These are phyloP conservation scores for Saitozyma sp. DNA, from an alignment of 768 basidiomycete genomes.

Conservation along the genomic window DNA sequence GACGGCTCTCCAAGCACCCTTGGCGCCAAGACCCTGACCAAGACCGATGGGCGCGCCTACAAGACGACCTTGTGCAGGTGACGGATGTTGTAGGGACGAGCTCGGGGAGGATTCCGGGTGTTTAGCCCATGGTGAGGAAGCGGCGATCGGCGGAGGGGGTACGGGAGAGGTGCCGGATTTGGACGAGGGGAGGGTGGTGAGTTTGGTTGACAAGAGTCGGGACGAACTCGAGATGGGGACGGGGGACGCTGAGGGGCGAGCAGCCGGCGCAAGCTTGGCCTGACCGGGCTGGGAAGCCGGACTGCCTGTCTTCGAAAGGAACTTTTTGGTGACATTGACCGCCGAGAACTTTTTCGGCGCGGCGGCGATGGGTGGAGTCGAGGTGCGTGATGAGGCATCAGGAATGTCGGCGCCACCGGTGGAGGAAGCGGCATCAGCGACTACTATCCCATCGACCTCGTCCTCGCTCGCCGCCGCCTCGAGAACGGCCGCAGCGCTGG, in stretches of 20 bases:
- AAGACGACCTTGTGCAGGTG: too few species aligned
- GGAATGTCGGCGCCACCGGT: slow-evolving; percentile 26
- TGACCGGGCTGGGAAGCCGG: slow-evolving; percentile 58
- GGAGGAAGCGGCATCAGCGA: slow-evolving; percentile 1
- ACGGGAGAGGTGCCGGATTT: slow-evolving; percentile 49
- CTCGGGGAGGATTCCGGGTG: slow-evolving; percentile 40
- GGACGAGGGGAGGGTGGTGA: slow-evolving; percentile 60
- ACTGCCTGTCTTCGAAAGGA: slow-evolving; percentile 81
- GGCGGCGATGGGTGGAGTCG: slow-evolving; percentile 30
- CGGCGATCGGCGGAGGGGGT: slow-evolving; percentile 58
- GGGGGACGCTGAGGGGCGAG: slow-evolving; percentile 42
- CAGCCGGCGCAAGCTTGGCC: slow-evolving; percentile 15
- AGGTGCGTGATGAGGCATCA: slow-evolving; percentile 29
- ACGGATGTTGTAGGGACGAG: too few species aligned
- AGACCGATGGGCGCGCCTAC: too few species aligned
- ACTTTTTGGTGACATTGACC: slow-evolving; percentile 94
- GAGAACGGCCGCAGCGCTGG: background rate
- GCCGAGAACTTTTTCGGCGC: slow-evolving; percentile 76
- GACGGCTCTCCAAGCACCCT: slow-evolving; percentile 73
- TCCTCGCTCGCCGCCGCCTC: slow-evolving; percentile 11
- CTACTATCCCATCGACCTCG: slow-evolving; percentile 11
- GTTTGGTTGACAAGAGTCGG: slow-evolving; percentile 79
- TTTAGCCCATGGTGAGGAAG: slow-evolving; percentile 68
- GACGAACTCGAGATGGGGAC: slow-evolving; percentile 56
- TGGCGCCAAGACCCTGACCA: slow-evolving; percentile 39